Base-by-base conservation (phyloP, 441 rosid species). In the Hura crepitans region DNA sequence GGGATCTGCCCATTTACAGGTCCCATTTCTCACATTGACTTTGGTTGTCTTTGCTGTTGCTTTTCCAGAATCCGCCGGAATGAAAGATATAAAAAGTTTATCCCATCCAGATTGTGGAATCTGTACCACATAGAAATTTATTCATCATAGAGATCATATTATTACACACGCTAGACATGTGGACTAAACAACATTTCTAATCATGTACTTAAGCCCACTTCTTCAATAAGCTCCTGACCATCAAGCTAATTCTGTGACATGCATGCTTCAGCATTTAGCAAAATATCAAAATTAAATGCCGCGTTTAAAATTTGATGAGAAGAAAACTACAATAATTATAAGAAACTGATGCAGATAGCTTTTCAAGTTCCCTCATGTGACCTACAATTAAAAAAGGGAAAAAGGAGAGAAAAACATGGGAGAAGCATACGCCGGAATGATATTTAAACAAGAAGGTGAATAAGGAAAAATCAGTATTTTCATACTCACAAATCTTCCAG, bases 1-100 rank as follows among this genome's bases (percentile, higher is more conserved):
- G 6, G 99, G 98, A 89, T 96, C 99, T 22, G 80, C 96, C 99
- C 99, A 96, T 77, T 96, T 96, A 86, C 99, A 96, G 54, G 90
- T 85, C 78, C 98, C 96, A 67, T 92, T 96, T 81, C 99, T 89
- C 63, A 96, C 98, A 86, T 82, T 91, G 66, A 97, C 96, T 82
- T 96, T 96, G 35, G 93, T 91, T 53, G 99, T 96, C 85, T 96
- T 96, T 31, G 93, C 90, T 18, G 96, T 86, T 68, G 89, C 87
- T 85, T 91, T 96, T 72, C 90, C 94, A 37, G 99, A 84, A 82
- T 91, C 99, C 74, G 92, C 86, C 47, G 99, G 94, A 76, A 89
- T 83, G 74, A 91, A 87, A 31, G 99, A 89, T 84, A 96, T 86
- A 77, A 89, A 88, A 35, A 96, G 89, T 74, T 91, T 96, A 83